phyloP scores from a whole-genome alignment of 352 stramenopile species.

The Pythium dissotocum region DNA sequence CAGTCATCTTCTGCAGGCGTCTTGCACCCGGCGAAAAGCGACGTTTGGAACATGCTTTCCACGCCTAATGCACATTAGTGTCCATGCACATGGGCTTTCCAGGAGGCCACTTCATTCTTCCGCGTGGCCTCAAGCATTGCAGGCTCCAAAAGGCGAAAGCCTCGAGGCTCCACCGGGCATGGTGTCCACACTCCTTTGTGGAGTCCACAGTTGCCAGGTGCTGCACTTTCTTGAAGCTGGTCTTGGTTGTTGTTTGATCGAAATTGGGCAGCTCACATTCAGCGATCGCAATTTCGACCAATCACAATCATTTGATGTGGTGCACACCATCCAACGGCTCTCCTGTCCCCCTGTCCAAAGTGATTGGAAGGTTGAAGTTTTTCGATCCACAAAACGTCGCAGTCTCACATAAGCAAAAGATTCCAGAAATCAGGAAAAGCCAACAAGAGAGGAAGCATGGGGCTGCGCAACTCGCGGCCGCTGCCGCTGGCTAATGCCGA shows the following conservation, averaged over 20 bases:
- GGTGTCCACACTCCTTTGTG: background rate
- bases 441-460: too few species aligned
- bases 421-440: too few species aligned
- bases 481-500: constrained; percentile 42
- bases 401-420: too few species aligned
- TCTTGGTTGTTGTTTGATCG: background rate
- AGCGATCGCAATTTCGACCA: background rate
- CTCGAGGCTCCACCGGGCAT: background rate
- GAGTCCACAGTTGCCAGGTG: background rate
- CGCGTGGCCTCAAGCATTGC: background rate
- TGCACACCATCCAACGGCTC: background rate
- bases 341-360: background rate
- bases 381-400: too few species aligned
- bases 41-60: background rate
- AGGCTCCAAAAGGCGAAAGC: background rate
- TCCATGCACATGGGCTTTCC: too few species aligned
- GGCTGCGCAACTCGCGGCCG: constrained; percentile 59
- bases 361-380: background rate
- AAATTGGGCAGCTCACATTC: background rate
- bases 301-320: background rate
- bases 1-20: too few species aligned
- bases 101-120: too few species aligned
- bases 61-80: too few species aligned
- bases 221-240: background rate
- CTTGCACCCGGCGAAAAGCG: too few species aligned